Evolutionary conservation across 768 basidiomycete species (phyloP), one percentile per base, ranked within the genome.

Genomic region (Pholiota microspora): DNA sequence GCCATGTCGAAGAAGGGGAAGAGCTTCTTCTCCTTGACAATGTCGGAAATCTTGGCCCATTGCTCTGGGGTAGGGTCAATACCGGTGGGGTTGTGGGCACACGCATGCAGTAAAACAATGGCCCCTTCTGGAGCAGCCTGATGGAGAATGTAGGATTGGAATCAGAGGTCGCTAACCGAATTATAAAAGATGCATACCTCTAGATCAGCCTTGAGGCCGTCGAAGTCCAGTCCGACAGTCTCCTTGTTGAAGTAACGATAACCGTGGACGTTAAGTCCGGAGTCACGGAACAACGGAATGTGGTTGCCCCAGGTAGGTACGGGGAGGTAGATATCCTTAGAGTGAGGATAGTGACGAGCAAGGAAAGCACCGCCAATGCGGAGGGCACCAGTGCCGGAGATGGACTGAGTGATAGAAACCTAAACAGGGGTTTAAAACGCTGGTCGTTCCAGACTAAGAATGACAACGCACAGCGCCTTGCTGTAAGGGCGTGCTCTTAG

Each of bases 1-100:
- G 97, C 96, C 94, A 98, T 98, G 74, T 99, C 97, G 71, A 98
- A 98, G 85, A 98, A 94, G 49, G 96, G 91, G 85, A 98, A 96
- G 63, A 96, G 82, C 59, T 85, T 83, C 77, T 84, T 92, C 76
- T 93, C 89, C 67, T 91, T 86, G 62, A 96, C 73, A 56, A 98
- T 77, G 63, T 93, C 82, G 38, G 91, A 93, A 58, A 99, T 85
- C 69, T 91, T 83, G 57, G 79, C 81, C 97, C 97, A 99, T 75
- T 99, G 94, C 47, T 85, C 86, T 18, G 80, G 83, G 8, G 95
- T 97, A 27, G 94, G 95, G 74, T 99, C 97, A 61, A 98, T 83
- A 58, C 97, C 96, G 32, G 94, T 95, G n/a, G 96, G 96, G 74
- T 99, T 99, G 80, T 98, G 94, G 24, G 96, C 97, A 72, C 97